phyloP scores from a whole-genome alignment of 768 basidiomycete genomes.

The Flagelloscypha sp. region DNA sequence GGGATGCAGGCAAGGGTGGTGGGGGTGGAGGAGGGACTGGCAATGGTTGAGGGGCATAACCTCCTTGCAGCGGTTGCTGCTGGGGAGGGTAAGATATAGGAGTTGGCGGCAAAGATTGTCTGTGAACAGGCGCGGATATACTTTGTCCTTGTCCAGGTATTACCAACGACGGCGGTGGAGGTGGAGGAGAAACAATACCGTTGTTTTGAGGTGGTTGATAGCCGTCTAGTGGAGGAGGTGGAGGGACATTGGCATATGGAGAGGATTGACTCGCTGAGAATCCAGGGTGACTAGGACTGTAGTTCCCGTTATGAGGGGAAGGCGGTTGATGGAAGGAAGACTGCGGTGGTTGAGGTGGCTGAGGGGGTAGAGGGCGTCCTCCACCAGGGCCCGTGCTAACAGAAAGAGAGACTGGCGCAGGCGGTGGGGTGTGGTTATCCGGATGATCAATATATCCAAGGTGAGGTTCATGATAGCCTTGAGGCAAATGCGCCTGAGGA shows the following conservation, averaged over 20 bases:
- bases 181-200: too few relatives aligned
- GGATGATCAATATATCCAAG: conserved; percentile 22
- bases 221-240: conserved; percentile 1
- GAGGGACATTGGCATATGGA: too few relatives aligned
- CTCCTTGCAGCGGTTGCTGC: conserved; percentile 20
- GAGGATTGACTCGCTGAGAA: too few relatives aligned
- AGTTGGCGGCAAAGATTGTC: neutral
- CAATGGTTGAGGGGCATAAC: conserved; percentile 14
- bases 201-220: too few relatives aligned
- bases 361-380: conserved; percentile 38
- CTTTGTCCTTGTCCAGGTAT: neutral
- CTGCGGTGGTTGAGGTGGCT: conserved; percentile 29
- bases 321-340: conserved; percentile 23
- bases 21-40: conserved; percentile 4
- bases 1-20: conserved; percentile 12
- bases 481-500: too few relatives aligned
- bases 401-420: conserved; percentile 22
- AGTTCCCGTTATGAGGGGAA: too few relatives aligned
- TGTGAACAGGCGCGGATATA: neutral
- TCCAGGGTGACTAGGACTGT: too few relatives aligned
- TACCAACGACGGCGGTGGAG: too few relatives aligned
- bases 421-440: conserved; percentile 23
- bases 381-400: conserved; percentile 22
- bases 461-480: conserved; percentile 21
- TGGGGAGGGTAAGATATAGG: conserved; percentile 18